Percentiles rank a stretch among this genome's conserved stretches.
These are phyloP conservation scores for Boletellus sp. DNA, from an alignment of 768 basidiomycete genomes.

Conservation along the genomic window DNA sequence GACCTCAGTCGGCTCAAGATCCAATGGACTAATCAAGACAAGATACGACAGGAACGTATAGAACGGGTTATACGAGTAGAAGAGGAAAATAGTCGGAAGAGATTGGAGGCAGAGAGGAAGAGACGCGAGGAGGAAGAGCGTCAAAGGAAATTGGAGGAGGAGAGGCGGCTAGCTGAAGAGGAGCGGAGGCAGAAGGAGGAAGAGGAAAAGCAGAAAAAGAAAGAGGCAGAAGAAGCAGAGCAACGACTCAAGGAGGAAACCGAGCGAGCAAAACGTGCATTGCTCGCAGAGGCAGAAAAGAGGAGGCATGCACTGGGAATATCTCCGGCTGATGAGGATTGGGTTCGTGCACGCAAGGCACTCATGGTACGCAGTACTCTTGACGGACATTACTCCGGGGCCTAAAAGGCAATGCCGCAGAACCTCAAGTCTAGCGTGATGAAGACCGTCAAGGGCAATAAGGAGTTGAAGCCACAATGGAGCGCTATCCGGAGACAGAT, in stretches of 20 bases:
- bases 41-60: constrained; percentile 50
- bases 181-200: constrained; percentile 40
- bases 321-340: constrained; percentile 58
- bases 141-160: constrained; percentile 47
- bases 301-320: constrained; percentile 46
- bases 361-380: constrained; percentile 45
- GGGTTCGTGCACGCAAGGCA: constrained; percentile 51
- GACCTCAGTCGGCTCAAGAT: constrained; percentile 44
- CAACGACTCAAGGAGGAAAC: constrained; percentile 33
- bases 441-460: constrained; percentile 58
- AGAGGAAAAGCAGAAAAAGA: constrained; percentile 38
- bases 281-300: constrained; percentile 36
- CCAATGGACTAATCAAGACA: constrained; percentile 45
- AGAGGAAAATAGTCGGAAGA: constrained; percentile 53
- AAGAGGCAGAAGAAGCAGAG: constrained; percentile 30
- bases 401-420: constrained; percentile 35
- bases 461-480: constrained; percentile 57
- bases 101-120: constrained; percentile 55
- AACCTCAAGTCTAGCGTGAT: constrained; percentile 62
- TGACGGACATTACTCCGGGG: constrained; percentile 18
- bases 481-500: constrained; percentile 70
- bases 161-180: constrained; percentile 41
- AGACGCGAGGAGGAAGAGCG: constrained; percentile 46
- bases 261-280: constrained; percentile 35
- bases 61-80: constrained; percentile 61